phyloP scores from a whole-genome alignment of 225 moss, liverwort and hornwort genomes.

The Pseudisothecium myosuroides region DNA sequence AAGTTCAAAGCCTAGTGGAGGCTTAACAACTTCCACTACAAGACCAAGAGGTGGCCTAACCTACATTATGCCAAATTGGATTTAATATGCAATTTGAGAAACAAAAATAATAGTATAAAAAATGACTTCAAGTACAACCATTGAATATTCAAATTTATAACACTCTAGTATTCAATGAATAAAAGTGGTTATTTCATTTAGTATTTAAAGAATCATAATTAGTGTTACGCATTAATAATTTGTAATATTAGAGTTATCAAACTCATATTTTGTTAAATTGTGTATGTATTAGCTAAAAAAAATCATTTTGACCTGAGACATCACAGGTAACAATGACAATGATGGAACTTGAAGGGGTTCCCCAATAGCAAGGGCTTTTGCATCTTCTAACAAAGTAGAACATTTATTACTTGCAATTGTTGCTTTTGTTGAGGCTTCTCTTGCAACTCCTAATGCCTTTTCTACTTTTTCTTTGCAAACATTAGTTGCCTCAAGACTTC shows the following conservation, averaged over 20 bases:
- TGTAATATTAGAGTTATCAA: neutral
- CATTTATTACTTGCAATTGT: conserved; percentile 32
- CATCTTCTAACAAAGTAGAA: conserved; percentile 13
- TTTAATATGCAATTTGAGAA: neutral
- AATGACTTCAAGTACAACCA: neutral
- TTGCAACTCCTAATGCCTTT: conserved; percentile 25
- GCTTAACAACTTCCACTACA: neutral
- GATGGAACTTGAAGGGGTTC: neutral
- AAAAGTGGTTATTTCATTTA: neutral
- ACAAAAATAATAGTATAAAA: neutral
- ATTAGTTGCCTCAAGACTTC: neutral
- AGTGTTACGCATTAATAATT: neutral
- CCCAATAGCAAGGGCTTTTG: neutral
- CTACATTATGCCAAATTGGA: neutral
- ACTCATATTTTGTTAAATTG: neutral
- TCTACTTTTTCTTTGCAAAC: conserved; percentile 41
- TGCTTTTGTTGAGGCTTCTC: conserved; percentile 29
- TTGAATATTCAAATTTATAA: too few species aligned
- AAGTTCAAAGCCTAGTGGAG: neutral
- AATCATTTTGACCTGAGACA: neutral
- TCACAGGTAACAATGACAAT: neutral
- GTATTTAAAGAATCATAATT: neutral
- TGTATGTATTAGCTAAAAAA: neutral
- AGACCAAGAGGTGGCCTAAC: neutral
- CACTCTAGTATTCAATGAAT: rapidly evolving